phyloP scores from a whole-genome alignment of 2,329 filamentous ascomycete species.

The Zymoseptoria tritici region DNA sequence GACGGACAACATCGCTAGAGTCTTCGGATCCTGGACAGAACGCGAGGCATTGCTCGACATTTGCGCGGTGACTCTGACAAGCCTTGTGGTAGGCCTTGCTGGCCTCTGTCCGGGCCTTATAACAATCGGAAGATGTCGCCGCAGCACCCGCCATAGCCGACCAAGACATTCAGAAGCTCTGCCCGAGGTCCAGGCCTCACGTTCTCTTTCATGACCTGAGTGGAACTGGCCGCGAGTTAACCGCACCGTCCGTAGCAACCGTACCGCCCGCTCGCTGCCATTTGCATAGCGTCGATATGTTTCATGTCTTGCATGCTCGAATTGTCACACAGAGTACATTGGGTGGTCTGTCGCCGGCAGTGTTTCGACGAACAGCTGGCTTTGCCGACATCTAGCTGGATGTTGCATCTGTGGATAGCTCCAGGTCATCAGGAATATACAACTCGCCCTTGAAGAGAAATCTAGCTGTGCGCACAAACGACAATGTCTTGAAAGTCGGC shows the following conservation, averaged over 20 bases:
- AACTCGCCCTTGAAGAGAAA: conserved; percentile 11
- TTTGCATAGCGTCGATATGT: background rate
- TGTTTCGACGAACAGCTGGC: too few species aligned
- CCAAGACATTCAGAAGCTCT: conserved; percentile 5
- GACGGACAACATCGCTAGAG: conserved; percentile 1
- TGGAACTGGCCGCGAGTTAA: background rate
- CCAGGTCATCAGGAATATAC: conserved; percentile 9
- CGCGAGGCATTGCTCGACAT: conserved; percentile 2
- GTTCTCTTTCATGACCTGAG: background rate
- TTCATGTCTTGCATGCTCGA: background rate
- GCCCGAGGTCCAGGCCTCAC: background rate
- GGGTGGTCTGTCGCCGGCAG: too few species aligned
- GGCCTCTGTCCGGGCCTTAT: background rate
- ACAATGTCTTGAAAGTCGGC: conserved; percentile 10
- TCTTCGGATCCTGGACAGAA: conserved; percentile 1
- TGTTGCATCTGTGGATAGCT: background rate
- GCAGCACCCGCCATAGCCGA: conserved; percentile 11
- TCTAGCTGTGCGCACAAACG: conserved; percentile 11
- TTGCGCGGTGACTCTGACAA: conserved; percentile 2
- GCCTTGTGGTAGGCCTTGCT: background rate
- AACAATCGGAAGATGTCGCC: conserved; percentile 2
- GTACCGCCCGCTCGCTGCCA: background rate
- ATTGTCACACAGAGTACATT: background rate
- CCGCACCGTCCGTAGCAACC: background rate
- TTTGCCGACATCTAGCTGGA: background rate